Percentiles rank a stretch among this genome's conserved stretches.
Evolutionary conservation across 805 yeast species (phyloP).

Genomic region (Kurtzmaniella cleridarum): DNA sequence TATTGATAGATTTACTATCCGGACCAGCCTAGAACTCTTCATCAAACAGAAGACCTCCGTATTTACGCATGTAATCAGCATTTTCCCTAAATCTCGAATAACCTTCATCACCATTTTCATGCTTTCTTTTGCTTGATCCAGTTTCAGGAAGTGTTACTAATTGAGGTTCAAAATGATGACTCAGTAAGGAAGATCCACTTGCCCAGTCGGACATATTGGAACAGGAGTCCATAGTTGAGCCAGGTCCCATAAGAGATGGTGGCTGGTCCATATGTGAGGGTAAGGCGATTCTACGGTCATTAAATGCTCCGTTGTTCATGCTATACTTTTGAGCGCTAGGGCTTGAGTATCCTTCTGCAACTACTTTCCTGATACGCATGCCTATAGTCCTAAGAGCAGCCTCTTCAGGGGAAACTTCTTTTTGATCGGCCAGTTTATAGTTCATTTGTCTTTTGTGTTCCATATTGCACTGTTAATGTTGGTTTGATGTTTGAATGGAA

Average conservation of each 20-base stretch:
- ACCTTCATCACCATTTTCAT: constrained; percentile 15
- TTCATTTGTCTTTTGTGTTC: constrained; percentile 30
- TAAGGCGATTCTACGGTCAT: constrained; percentile 29
- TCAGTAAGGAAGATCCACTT: not conserved
- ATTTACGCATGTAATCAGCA: constrained; percentile 23
- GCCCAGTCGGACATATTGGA: constrained; percentile 43
- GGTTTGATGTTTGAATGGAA: not conserved
- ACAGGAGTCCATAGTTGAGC: constrained; percentile 39
- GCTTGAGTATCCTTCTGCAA: constrained; percentile 52
- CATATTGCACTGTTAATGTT: not conserved
- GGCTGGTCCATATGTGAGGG: constrained; percentile 38
- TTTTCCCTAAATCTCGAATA: constrained; percentile 4
- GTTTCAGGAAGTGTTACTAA: constrained; percentile 8
- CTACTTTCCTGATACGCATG: constrained; percentile 66
- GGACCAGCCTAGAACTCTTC: constrained; percentile 39
- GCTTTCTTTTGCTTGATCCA: constrained; percentile 20
- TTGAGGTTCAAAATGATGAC: constrained; percentile 3
- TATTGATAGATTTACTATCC: not conserved
- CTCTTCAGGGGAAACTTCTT: constrained; percentile 21
- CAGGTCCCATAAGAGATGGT: constrained; percentile 38
- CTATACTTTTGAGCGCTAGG: constrained; percentile 8
- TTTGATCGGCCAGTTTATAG: constrained; percentile 18
- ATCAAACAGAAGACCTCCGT: constrained; percentile 42
- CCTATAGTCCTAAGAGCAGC: constrained; percentile 52
- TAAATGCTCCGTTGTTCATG: constrained; percentile 1